Evolutionary conservation across 129 eudicot genomes (phyloP), one percentile per base, ranked within the genome.

Genomic region (Chrysanthemum makinoi): DNA sequence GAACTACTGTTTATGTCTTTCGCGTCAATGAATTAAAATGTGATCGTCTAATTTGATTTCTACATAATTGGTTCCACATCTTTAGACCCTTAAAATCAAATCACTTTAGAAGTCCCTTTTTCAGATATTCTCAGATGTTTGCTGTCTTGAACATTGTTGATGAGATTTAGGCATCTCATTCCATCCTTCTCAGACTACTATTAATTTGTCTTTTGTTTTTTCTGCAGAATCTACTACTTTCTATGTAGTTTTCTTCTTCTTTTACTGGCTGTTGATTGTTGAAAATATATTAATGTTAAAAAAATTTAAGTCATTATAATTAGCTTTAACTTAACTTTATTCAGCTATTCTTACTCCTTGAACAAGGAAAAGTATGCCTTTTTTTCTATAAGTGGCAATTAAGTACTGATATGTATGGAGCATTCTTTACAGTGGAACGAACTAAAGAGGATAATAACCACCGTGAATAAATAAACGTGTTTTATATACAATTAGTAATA

Each of bases 1-100:
- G 51, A n/a, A 66, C 20, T 44, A 64, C 10, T 28, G 10, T 66
- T 73, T 54, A 28, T 20, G 60, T 22, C 19, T 44, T 39, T 44
- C 26, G 11, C 3, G 28, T 56, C n/a, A 74, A 30, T 46, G 16
- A 10, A 35, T 20, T 62, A 4, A 70, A 70, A 70, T 43, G 44
- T 66, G 52, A 57, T 68, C 68, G 56, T 75, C 68, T 61, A 66
- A 61, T 33, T 19, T 48, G 30, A 60, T 69, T 48, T 22, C 69
- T 59, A 62, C 51, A 69, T 60, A 18, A 68, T 49, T 58, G 53
- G 80, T 69, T 75, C 47, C 58, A 68, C 52, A 59, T 62, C 75
- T 76, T 49, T 76, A 9, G 43, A 67, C 44, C 60, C 43, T 8
- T 35, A 48, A 20, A 11, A 56, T 67, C 47, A 62, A 20, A 55